Evolutionary conservation across 192 early-diverging fungal species (phyloP).

Genomic region (Podochytrium sp.): DNA sequence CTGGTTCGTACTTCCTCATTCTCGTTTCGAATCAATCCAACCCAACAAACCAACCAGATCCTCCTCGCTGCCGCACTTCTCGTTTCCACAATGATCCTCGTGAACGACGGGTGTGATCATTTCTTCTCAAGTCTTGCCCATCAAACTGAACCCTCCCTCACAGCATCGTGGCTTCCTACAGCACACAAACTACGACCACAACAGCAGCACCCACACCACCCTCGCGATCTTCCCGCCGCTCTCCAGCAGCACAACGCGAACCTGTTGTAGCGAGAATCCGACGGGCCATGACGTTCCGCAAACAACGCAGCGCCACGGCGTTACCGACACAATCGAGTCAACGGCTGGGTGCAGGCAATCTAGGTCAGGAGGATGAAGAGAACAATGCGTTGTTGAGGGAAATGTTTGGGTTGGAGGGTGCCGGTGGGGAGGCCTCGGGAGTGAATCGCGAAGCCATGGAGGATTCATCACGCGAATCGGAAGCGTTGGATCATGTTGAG

Average conservation of each 20-base stretch:
- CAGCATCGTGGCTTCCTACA: slow-evolving; percentile 6
- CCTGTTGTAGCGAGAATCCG: neutral
- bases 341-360: neutral
- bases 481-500: neutral
- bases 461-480: neutral
- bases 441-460: neutral
- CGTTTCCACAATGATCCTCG: neutral
- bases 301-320: neutral
- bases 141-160: neutral
- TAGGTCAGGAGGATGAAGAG: neutral
- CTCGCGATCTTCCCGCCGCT: neutral
- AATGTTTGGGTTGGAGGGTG: neutral
- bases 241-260: neutral
- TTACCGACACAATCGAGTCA: neutral
- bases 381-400: neutral
- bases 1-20: too few relatives aligned
- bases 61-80: neutral
- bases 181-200: neutral
- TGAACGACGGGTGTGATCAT: slow-evolving; percentile 5
- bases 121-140: too few relatives aligned
- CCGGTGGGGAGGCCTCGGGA: too few relatives aligned
- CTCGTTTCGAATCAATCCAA: too few relatives aligned
- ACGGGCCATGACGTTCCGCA: neutral
- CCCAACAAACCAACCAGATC: too few relatives aligned
- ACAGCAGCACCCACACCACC: neutral